These are phyloP conservation scores for Cutaneotrichosporon daszewskae DNA, from an alignment of 1,284 basidiomycete genomes.

Conservation along the genomic window DNA sequence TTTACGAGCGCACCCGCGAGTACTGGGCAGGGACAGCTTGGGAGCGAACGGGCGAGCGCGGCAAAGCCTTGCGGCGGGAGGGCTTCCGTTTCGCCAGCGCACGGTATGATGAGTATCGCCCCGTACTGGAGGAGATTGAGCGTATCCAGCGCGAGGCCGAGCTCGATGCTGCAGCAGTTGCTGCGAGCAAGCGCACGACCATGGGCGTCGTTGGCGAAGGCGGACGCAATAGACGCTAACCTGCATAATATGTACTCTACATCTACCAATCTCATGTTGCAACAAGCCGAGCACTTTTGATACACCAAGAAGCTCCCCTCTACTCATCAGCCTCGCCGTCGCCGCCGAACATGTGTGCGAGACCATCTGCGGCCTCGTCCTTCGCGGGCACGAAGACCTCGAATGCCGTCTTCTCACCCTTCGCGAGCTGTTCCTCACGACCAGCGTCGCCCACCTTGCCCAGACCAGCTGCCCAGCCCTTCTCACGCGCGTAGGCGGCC, in stretches of 20 bases:
- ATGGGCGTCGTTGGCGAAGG: conserved; percentile 30
- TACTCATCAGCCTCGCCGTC: conserved; percentile 33
- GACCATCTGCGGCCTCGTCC: conserved; percentile 63
- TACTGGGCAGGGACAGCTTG: conserved; percentile 75
- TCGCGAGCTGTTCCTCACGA: conserved; percentile 41
- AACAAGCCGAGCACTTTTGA: neutral
- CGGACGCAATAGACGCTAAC: conserved; percentile 22
- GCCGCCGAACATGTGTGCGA: conserved; percentile 58
- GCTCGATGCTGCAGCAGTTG: conserved; percentile 73
- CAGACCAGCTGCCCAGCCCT: conserved; percentile 61
- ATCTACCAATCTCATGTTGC: neutral
- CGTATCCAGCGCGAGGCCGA: conserved; percentile 79
- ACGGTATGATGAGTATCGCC: conserved; percentile 60
- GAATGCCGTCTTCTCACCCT: conserved; percentile 58
- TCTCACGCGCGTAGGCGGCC: conserved; percentile 69
- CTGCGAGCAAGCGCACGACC: conserved; percentile 33
- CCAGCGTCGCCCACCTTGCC: conserved; percentile 33
- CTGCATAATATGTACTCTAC: neutral
- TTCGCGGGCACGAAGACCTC: conserved; percentile 69
- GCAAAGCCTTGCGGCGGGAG: conserved; percentile 72
- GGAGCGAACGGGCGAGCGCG: conserved; percentile 56
- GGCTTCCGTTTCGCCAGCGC: conserved; percentile 56
- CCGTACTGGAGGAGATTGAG: conserved; percentile 72
- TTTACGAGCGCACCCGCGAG: conserved; percentile 74
- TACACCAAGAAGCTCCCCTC: neutral